These are phyloP conservation scores for Hepatocystis sp. DNA, from an alignment of 169 alveolate species.

Conservation along the genomic window DNA sequence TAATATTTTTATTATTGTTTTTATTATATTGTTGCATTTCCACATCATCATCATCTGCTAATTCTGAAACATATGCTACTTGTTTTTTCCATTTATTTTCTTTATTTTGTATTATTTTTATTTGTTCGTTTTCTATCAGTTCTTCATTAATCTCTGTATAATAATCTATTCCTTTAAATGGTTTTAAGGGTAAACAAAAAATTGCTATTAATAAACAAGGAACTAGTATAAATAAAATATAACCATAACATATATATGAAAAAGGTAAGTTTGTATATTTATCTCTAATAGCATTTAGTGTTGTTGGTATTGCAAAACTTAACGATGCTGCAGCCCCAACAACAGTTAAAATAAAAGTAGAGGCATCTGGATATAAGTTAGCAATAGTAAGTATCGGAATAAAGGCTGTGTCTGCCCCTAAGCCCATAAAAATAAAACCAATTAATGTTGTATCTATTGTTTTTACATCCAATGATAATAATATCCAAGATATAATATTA, in stretches of 20 bases:
- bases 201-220: conserved; percentile 41
- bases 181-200: conserved; percentile 33
- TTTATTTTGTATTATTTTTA: background rate
- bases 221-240: conserved; percentile 17
- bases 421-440: conserved; percentile 40
- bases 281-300: conserved; percentile 15
- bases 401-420: conserved; percentile 75
- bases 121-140: background rate
- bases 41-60: no score
- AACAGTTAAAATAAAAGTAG: conserved; percentile 52
- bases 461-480: conserved; percentile 41
- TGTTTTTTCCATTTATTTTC: background rate
- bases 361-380: conserved; percentile 60
- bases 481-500: conserved; percentile 44
- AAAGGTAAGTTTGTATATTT: conserved; percentile 16
- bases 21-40: no score
- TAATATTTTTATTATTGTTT: no score
- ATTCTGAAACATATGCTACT: no score
- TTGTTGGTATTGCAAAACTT: conserved; percentile 71
- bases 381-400: conserved; percentile 50
- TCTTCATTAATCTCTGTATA: conserved; percentile 11
- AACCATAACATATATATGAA: conserved; percentile 48
- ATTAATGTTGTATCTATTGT: conserved; percentile 41
- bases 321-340: conserved; percentile 74
- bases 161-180: conserved; percentile 55